Percentiles rank a stretch among this genome's conserved stretches.
Conservation (phyloP, 768 basidiomycete genomes). For the Suillus weaverae region DNA sequence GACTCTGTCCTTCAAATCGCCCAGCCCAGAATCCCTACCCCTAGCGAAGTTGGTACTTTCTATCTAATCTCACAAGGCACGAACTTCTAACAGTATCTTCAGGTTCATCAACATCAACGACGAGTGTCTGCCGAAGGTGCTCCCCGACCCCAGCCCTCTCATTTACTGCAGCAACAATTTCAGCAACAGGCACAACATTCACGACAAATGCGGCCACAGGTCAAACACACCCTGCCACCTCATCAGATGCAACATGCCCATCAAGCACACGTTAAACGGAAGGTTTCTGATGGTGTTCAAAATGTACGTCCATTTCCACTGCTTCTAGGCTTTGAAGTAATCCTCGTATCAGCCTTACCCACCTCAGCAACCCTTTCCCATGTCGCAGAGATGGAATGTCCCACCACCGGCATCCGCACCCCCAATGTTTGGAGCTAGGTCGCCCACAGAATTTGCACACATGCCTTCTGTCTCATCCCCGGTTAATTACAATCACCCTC, state of each 20-base stretch:
- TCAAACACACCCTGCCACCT: background rate
- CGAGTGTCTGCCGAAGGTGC: background rate
- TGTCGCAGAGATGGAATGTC: too few relatives aligned
- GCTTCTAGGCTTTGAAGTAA: background rate
- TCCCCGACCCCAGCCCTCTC: constrained; percentile 7
- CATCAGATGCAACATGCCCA: constrained; percentile 7
- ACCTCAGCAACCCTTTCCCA: background rate
- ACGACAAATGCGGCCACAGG: constrained; percentile 1
- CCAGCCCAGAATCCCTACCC: background rate
- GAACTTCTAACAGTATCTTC: background rate
- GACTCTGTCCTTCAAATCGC: background rate
- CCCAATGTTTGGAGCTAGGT: background rate
- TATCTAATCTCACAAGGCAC: background rate
- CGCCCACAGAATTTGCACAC: background rate
- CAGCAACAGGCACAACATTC: constrained; percentile 6
- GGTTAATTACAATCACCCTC: background rate
- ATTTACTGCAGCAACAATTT: constrained; percentile 3
- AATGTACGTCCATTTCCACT: background rate
- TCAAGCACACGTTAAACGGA: background rate
- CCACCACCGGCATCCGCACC: background rate
- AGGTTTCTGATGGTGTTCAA: background rate
- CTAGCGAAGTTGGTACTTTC: background rate
- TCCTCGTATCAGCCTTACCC: background rate
- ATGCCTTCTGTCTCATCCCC: background rate
- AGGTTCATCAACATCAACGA: constrained; percentile 2